A percentile compares a stretch with the other conserved stretches of the same genome.
phyloP scores from a whole-genome alignment of 169 alveolate species.

The Plasmodium inui region DNA sequence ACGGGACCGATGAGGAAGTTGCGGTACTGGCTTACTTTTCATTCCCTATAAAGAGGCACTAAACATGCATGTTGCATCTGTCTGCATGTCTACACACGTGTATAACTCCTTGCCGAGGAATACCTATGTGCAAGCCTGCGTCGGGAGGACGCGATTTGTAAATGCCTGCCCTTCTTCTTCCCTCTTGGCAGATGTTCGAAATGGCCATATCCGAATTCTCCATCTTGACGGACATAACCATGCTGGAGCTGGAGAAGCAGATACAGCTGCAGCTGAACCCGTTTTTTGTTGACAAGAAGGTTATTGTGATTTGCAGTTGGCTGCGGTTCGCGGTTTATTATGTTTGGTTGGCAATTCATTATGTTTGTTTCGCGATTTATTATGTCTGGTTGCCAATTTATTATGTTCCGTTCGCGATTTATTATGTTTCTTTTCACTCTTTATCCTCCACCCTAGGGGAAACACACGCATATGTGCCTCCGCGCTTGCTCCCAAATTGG shows the following conservation, averaged over 20 bases:
- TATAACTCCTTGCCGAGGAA: background rate
- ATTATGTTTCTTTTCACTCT: background rate
- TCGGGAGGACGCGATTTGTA: background rate
- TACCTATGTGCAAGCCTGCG: background rate
- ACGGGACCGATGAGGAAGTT: conserved; percentile 73
- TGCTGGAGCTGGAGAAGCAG: conserved; percentile 59
- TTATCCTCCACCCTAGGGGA: background rate
- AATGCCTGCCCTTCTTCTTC: background rate
- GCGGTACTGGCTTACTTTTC: conserved; percentile 17
- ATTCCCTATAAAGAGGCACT: background rate
- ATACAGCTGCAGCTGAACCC: conserved; percentile 66
- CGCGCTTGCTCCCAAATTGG: background rate
- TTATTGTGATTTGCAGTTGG: background rate
- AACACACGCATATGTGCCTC: background rate
- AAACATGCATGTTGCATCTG: background rate
- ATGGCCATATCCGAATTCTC: conserved; percentile 65
- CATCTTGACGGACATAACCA: conserved; percentile 66
- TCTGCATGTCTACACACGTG: background rate
- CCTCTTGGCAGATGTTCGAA: conserved; percentile 51
- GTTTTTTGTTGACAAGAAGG: conserved; percentile 60
- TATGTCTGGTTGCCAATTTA: too few relatives aligned
- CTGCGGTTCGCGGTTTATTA: background rate
- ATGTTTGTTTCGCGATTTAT: too few relatives aligned
- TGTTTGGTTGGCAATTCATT: too few relatives aligned
- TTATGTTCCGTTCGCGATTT: too few relatives aligned